Evolutionary conservation across 805 yeast species (phyloP), one percentile per base, ranked within the genome.

Genomic region (Cephaloascus albidus): DNA sequence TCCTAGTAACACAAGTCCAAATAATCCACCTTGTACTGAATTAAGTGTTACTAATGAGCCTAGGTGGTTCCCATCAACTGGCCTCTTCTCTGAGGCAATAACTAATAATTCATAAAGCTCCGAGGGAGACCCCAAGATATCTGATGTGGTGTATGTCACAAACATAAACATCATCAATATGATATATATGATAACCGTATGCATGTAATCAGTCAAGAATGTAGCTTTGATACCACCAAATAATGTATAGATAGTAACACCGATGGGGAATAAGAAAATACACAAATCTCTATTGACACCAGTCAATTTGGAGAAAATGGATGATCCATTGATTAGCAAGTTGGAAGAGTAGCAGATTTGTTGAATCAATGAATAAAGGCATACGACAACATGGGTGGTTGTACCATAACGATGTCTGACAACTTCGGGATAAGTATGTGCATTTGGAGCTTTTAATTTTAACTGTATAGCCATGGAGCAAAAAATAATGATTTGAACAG

Each of bases 171-270:
- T 51, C 20, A 68, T 44, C 12, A 69, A 51, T 17, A 69, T 57
- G 18, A 61, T 45, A 43, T 62, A 67, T 36, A 71, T 62, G 38
- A 71, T 62, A 23, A 68, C 69, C 8, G 61, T 60, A 59, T 85
- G 95, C 40, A 74, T 67, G 54, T 79, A 85, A 56, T 85, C 95
- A 1, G 93, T 81, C 42, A 85, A 56, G 57, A 85, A 83, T 3
- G 93, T 84, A 2, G 94, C 88, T 52, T 80, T 83, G 51, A 85
- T 71, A 48, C 94, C 95, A 48, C 95, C 95, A 50, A 81, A 78
- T 38, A 83, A 58, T 2, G 90, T 83, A 59, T 84, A 85, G 31
- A 81, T 57, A 38, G 81, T 71, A 36, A 83, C 87, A 52, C 89
- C 89, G 15, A 69, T 44, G 3, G 76, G 75, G 3, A 70, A 48